A percentile compares a stretch with the other conserved stretches of the same genome.
phyloP scores from a whole-genome alignment of 331 rosid species.

The Prunus yedoensis region DNA sequence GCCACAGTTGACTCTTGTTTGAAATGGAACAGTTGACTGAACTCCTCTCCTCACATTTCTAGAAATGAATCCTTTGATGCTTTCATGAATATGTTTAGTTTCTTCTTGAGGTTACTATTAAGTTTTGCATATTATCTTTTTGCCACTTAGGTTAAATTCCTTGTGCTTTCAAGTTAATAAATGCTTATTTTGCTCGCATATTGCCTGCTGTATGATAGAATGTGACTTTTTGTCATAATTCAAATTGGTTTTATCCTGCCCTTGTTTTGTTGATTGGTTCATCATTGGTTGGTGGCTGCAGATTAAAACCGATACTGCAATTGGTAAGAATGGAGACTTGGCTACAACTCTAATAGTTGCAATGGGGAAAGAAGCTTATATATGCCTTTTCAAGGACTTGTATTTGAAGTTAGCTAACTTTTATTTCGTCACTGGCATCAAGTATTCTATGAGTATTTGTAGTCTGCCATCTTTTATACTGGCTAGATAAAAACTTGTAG shows the following conservation, averaged over 20 bases:
- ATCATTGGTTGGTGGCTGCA: constrained; percentile 7
- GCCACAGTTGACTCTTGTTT: no score
- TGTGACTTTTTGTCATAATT: not conserved
- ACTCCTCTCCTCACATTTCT: not conserved
- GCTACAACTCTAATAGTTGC: not conserved
- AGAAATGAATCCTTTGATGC: not conserved
- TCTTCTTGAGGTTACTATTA: not conserved
- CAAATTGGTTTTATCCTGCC: not conserved
- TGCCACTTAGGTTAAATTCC: no score
- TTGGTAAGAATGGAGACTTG: constrained; percentile 1
- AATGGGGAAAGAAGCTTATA: not conserved
- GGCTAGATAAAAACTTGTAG: not conserved
- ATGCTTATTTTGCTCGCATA: not conserved
- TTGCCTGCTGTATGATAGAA: not conserved
- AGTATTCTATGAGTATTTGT: not conserved
- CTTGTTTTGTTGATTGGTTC: not conserved
- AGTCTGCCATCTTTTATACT: not conserved
- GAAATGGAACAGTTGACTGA: not conserved
- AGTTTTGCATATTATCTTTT: no score
- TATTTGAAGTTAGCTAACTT: not conserved
- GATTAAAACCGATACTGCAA: not conserved
- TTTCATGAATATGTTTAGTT: not conserved
- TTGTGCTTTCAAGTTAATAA: no score
- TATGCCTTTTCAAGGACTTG: not conserved
- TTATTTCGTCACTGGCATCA: not conserved